Base-by-base conservation (phyloP, 2,329 filamentous ascomycete species). In the Paracoccidioides brasiliensis region DNA sequence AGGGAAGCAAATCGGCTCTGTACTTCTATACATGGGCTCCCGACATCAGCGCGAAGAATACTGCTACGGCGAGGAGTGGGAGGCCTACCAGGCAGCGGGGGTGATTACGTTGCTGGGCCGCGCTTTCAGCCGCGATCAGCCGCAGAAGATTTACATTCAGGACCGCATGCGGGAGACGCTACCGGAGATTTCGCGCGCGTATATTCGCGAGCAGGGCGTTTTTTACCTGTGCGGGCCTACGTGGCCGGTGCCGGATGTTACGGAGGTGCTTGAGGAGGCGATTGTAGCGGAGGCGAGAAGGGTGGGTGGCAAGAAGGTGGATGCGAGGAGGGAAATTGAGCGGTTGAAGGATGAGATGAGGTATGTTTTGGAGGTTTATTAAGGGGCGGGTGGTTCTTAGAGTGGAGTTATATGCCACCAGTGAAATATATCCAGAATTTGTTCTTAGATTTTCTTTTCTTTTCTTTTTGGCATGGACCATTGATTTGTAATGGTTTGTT, bases 61-160 rank as follows among this genome's bases (percentile, higher is more conserved):
- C 74, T 84, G 96, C 58, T 98, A 97, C 68, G 93, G 93, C 59
- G 93, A 98, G 72, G 93, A 98, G 72, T 98, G 93, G 93, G 93
- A 98, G 72, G 93, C 93, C 0, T 98, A 98, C 74, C 82, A 93
- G 67, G 91, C 90, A 58, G 90, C 93, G 0, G 93, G 93, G 53
- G 88, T 98, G 64, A 90, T 98, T 69, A 98, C 93, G 0, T 80
- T 95, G 44, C 82, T 98, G 52, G 93, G 93, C 53, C 83, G 88
- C 53, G 93, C 93, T 45, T 98, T 98, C 79, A 95, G 88, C 57
- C 86, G 93, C 69, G 93, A 98, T 69, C 93, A 98, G 79, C 86
- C 88, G 14, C 80, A 96, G 76, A 98, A 98, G 83, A 95, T 98
- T 62, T 98, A 98, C 74, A 98, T 98, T 67, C 93, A 98, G 77